phyloP scores from a whole-genome alignment of 139 green algal species.

The Picochlorum sp. region DNA sequence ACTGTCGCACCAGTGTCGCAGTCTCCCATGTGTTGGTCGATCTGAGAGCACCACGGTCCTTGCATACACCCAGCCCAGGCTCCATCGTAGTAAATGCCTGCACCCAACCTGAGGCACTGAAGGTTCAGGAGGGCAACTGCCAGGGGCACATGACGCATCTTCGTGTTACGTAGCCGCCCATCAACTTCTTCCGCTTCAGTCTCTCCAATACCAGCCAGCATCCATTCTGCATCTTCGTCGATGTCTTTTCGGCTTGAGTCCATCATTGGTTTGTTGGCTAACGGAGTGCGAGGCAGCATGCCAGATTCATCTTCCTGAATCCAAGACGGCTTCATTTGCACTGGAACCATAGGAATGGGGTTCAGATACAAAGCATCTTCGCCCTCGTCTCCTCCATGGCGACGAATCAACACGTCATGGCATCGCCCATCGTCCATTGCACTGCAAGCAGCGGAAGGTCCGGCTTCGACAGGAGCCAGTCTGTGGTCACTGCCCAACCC shows the following conservation, averaged over 20 bases:
- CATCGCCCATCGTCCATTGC: no score
- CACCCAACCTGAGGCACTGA: slow-evolving; percentile 3
- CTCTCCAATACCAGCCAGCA: neutral
- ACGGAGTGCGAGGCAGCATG: neutral
- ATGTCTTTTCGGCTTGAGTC: neutral
- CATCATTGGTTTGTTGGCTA: neutral
- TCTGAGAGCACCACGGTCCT: slow-evolving; percentile 11
- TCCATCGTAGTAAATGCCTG: neutral
- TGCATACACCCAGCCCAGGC: slow-evolving; percentile 13
- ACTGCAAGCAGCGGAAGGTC: no score
- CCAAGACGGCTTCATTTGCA: no score
- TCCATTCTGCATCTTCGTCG: neutral
- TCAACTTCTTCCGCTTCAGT: neutral
- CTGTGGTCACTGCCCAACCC: no score
- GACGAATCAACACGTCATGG: no score
- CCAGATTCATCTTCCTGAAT: slow-evolving; percentile 2
- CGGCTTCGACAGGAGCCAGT: no score
- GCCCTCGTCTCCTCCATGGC: no score
- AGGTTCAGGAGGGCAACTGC: slow-evolving; percentile 9
- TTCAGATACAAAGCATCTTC: no score
- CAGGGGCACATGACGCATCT: slow-evolving; percentile 3
- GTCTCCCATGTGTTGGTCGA: neutral
- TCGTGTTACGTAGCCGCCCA: no score
- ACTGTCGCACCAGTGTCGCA: slow-evolving; percentile 7
- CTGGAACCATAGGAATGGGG: no score